phyloP scores from a whole-genome alignment of 345 rosid genomes.

The Corchorus capsularis region DNA sequence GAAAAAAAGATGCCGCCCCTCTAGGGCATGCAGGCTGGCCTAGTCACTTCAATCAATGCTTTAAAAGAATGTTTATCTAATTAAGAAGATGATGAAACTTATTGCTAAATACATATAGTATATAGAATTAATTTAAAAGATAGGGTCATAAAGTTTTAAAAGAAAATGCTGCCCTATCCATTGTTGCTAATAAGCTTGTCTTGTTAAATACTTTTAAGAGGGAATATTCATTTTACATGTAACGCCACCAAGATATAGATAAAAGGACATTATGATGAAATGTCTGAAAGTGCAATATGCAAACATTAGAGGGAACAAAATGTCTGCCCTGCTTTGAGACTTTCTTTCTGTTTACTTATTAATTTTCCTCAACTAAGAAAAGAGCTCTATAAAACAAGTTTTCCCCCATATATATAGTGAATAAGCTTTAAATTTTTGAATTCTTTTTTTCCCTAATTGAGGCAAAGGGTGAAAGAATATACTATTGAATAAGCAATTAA shows the following conservation, averaged over 20 bases:
- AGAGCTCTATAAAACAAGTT: neutral
- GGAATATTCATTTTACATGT: constrained; percentile 24
- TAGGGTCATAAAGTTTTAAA: no score
- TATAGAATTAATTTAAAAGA: no score
- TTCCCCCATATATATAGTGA: no score
- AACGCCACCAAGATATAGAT: constrained; percentile 20
- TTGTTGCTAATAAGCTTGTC: constrained; percentile 12
- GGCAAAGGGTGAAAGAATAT: neutral
- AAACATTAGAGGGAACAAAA: constrained; percentile 29
- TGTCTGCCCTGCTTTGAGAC: constrained; percentile 14
- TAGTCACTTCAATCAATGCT: no score
- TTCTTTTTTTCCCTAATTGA: neutral
- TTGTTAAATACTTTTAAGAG: constrained; percentile 17
- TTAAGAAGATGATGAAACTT: no score
- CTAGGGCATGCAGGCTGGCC: no score
- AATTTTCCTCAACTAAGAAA: neutral
- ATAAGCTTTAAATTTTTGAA: neutral
- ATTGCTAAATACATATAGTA: no score
- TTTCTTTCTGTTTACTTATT: neutral
- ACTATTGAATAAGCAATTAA: neutral
- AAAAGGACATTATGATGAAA: constrained; percentile 15
- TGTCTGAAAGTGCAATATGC: constrained; percentile 23
- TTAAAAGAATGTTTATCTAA: no score
- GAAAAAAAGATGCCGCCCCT: no score
- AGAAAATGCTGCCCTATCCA: constrained; percentile 1